phyloP scores from a whole-genome alignment of 192 early-diverging fungal genomes.

The Pecoramyces ruminantium region DNA sequence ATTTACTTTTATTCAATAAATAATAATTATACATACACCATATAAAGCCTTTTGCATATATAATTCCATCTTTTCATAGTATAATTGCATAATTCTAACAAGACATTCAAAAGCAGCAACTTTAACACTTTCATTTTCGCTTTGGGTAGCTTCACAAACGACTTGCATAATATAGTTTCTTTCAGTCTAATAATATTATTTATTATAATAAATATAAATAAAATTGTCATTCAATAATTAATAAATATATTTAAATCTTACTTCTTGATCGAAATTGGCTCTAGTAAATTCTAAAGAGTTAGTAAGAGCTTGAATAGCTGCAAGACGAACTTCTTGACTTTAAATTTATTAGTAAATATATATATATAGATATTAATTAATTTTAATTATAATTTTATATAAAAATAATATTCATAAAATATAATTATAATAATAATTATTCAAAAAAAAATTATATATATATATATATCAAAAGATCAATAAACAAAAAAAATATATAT shows the following conservation, averaged over 20 bases:
- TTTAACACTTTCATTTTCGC: conserved; percentile 52
- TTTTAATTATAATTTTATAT: no score
- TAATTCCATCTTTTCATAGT: conserved; percentile 89
- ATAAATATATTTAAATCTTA: conserved; percentile 14
- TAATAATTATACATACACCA: conserved; percentile 34
- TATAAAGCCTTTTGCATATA: conserved; percentile 96
- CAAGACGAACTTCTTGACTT: conserved; percentile 68
- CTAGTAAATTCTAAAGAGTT: conserved; percentile 93
- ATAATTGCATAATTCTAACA: conserved; percentile 89
- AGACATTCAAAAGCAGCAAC: conserved; percentile 86
- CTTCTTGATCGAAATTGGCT: conserved; percentile 81
- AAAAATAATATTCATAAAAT: no score
- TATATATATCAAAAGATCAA: no score
- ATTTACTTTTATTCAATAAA: no score
- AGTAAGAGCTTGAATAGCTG: conserved; percentile 76
- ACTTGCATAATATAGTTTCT: conserved; percentile 98
- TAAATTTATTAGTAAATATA: not conserved
- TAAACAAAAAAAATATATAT: not conserved
- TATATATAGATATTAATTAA: no score
- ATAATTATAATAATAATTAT: not conserved
- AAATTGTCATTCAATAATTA: no score
- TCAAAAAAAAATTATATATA: not conserved
- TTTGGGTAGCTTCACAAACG: conserved; percentile 81
- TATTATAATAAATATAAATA: no score
- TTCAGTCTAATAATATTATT: conserved; percentile 37